Percentiles rank a stretch among this genome's conserved stretches.
Evolutionary conservation across 2,329 filamentous ascomycete genomes (phyloP).

Genomic region (Emergomyces africanus): DNA sequence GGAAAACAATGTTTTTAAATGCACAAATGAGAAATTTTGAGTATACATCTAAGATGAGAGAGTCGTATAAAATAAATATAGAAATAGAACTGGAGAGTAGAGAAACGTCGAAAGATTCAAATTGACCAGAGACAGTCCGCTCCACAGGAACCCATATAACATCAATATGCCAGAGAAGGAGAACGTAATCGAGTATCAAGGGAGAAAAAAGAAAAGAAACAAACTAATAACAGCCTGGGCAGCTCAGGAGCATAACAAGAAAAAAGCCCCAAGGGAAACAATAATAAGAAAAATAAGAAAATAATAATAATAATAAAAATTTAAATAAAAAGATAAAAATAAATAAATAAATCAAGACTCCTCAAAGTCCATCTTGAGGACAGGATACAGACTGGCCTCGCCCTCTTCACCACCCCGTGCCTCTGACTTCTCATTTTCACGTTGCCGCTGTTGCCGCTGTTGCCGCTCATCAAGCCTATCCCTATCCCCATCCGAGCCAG

Average conservation of each 20-base stretch:
- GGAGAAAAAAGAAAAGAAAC: not conserved
- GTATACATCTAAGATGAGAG: not conserved
- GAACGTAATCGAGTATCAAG: not conserved
- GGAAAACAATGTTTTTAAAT: not conserved
- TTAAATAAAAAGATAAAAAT: slow-evolving; percentile 7
- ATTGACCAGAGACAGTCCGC: not conserved
- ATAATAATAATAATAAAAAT: not conserved
- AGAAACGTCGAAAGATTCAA: not conserved
- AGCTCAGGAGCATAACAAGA: not conserved
- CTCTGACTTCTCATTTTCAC: slow-evolving; percentile 10
- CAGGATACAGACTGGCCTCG: slow-evolving; percentile 14
- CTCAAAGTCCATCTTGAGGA: slow-evolving; percentile 11
- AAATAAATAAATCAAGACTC: slow-evolving; percentile 5
- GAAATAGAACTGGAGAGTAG: not conserved
- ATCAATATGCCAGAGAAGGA: not conserved
- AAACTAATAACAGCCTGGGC: not conserved
- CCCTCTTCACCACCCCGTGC: slow-evolving; percentile 6
- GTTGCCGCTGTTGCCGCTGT: not conserved
- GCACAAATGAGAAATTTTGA: not conserved
- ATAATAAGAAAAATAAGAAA: no score
- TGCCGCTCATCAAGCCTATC: slow-evolving; percentile 5
- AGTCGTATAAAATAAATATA: not conserved
- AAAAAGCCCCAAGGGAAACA: not conserved
- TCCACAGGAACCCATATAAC: slow-evolving; percentile 4
- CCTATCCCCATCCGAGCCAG: not conserved